These are phyloP conservation scores for Penicillium sp. DNA, from an alignment of 2,329 filamentous ascomycete species.

Conservation along the genomic window DNA sequence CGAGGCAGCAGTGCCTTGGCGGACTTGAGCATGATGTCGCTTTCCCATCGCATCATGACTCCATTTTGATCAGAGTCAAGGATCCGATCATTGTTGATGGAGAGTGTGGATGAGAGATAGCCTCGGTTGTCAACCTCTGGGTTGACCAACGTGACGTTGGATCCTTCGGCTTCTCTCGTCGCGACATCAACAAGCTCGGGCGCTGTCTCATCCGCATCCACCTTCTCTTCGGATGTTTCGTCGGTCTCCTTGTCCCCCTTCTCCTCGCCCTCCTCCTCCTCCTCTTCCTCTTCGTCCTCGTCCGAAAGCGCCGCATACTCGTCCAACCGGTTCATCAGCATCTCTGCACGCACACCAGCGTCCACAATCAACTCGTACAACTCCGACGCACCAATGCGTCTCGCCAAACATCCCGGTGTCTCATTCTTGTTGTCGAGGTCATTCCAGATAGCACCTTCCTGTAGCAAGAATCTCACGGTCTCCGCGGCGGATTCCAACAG, in stretches of 20 bases:
- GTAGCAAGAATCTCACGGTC: conserved; percentile 68
- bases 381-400: conserved; percentile 57
- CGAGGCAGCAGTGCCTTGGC: conserved; percentile 61
- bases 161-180: conserved; percentile 6
- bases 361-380: conserved; percentile 81
- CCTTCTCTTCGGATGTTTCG: conserved; percentile 7
- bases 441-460: conserved; percentile 95
- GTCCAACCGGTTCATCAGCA: conserved; percentile 75
- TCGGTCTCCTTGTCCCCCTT: conserved; percentile 11
- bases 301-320: conserved; percentile 64
- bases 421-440: conserved; percentile 80
- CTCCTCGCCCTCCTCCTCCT: conserved; percentile 15
- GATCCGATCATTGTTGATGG: conserved; percentile 60
- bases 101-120: conserved; percentile 63
- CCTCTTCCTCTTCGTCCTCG: conserved; percentile 30
- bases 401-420: conserved; percentile 84
- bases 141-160: conserved; percentile 12
- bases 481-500: conserved; percentile 56
- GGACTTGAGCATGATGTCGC: conserved; percentile 73
- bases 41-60: conserved; percentile 94
- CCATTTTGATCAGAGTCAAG: conserved; percentile 72
- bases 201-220: conserved; percentile 12
- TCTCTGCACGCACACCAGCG: conserved; percentile 83
- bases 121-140: conserved; percentile 55
- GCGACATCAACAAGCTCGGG: conserved; percentile 23